Conservation (phyloP, 2,329 filamentous ascomycete genomes). For the Monilinia fructicola region DNA sequence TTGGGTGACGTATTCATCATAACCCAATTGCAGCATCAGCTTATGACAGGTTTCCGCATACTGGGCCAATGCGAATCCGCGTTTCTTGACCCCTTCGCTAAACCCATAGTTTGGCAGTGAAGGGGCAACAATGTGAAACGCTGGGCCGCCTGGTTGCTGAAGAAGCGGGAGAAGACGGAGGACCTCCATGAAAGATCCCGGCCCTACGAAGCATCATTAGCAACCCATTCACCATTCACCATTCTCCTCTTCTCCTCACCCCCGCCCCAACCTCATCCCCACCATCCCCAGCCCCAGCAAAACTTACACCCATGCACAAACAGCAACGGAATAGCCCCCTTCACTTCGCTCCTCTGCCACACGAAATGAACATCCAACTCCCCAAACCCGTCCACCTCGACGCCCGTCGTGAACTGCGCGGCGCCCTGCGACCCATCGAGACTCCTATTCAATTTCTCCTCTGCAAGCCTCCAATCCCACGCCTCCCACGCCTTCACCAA, state of each 20-base stretch:
- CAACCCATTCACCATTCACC: not conserved
- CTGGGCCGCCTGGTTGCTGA: slow-evolving; percentile 26
- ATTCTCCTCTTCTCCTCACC: not conserved
- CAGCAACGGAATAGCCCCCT: slow-evolving; percentile 57
- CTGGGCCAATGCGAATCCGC: slow-evolving; percentile 58
- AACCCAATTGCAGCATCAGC: slow-evolving; percentile 67
- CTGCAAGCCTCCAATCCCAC: slow-evolving; percentile 62
- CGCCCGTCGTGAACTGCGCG: slow-evolving; percentile 55
- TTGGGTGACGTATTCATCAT: slow-evolving; percentile 58
- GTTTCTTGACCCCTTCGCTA: slow-evolving; percentile 38
- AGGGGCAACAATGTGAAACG: slow-evolving; percentile 50
- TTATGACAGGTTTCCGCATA: slow-evolving; percentile 65
- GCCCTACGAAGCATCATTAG: slow-evolving; percentile 23
- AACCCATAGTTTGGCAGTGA: slow-evolving; percentile 56
- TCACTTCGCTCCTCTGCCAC: slow-evolving; percentile 51
- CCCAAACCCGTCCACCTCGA: slow-evolving; percentile 59
- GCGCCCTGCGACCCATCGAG: not conserved
- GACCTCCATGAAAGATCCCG: slow-evolving; percentile 27
- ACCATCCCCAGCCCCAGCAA: not conserved
- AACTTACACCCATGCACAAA: slow-evolving; percentile 58
- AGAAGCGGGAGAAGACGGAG: slow-evolving; percentile 28
- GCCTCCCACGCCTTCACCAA: slow-evolving; percentile 58
- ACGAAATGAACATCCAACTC: slow-evolving; percentile 63
- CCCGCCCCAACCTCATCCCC: not conserved
- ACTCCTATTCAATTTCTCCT: slow-evolving; percentile 56